Base-by-base conservation (phyloP, 2,329 filamentous ascomycete species). In the Celoporthe dispersa region DNA sequence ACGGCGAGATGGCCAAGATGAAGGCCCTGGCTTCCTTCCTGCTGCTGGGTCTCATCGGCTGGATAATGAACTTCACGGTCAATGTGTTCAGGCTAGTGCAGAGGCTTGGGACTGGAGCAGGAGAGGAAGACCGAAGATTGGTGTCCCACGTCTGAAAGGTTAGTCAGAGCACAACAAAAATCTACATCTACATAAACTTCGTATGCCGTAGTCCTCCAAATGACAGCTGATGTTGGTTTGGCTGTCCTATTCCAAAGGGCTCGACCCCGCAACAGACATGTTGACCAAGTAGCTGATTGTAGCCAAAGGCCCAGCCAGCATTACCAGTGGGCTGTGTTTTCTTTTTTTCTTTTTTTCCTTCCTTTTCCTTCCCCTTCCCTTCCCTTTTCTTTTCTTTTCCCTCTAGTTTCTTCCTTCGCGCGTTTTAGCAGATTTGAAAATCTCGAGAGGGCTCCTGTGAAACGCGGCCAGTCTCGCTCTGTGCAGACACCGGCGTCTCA, bases 31-130 rank as follows among this genome's bases (percentile, higher is more conserved):
- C 93, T 57, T 91, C 88, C 9, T 92, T 97, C 67, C 85, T 97
- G 75, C 83, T 97, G 66, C 85, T 97, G 70, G 93, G 93, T 12
- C 84, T 98, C 70, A 85, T 97, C 71, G 91, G 93, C n/a, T 98
- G 95, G 95, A 87, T 95, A 71, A 86, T 92, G 79, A 98, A 94
- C 31, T 97, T 98, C 81, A 89, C 91, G 64, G 91, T 98, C 70
- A 97, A 94, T 80, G 89, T 94, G 70, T 91, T 94, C 77, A 87
- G 92, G 73, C 83, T 90, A 48, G 88, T 91, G 44, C 87, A 90
- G 74, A 84, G 87, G 70, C 82, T 91, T 11, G 87, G 87, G 69
- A 82, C 91, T 16, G 87, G 87, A 51, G 86, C 86, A 57, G 83
- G 84, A 68, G 86, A 87, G 69, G 84, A 85, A 37, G 80, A 80